These are phyloP conservation scores for Podila clonocystis DNA, from an alignment of 192 early-diverging fungal genomes.

Conservation along the genomic window DNA sequence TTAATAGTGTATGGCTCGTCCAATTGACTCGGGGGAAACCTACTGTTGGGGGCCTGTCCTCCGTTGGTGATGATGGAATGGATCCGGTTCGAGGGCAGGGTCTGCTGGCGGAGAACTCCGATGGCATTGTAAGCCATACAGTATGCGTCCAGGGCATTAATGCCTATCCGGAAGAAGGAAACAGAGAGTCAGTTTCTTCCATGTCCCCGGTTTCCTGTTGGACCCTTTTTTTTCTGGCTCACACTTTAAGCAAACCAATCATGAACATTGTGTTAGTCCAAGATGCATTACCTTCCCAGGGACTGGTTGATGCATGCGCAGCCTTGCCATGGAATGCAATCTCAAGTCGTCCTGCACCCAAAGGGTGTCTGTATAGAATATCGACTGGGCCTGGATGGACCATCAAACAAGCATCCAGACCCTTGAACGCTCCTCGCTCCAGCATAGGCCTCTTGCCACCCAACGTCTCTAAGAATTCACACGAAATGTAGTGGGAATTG, in stretches of 20 bases:
- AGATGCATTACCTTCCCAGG: conserved; percentile 39
- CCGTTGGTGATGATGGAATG: conserved; percentile 87
- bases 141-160: conserved; percentile 86
- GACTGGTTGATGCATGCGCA: conserved; percentile 70
- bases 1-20: not conserved
- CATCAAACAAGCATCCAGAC: conserved; percentile 82
- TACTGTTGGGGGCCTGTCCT: conserved; percentile 64
- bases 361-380: conserved; percentile 56
- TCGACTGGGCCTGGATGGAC: conserved; percentile 74
- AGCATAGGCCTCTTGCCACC: conserved; percentile 82
- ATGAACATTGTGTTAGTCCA: not conserved
- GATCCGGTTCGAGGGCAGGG: conserved; percentile 71
- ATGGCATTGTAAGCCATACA: conserved; percentile 72
- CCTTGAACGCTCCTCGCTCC: conserved; percentile 74
- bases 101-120: conserved; percentile 78
- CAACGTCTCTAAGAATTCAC: conserved; percentile 45
- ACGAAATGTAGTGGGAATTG: too few relatives aligned
- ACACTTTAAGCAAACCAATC: not conserved
- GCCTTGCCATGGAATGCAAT: conserved; percentile 78
- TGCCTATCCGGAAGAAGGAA: conserved; percentile 39
- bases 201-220: not conserved
- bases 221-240: not conserved
- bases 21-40: not conserved
- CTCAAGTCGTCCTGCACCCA: conserved; percentile 55
- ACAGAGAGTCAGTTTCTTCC: not conserved